Base-by-base conservation (phyloP, 148 eudicot species). In the Heliamphora exappendiculata region DNA sequence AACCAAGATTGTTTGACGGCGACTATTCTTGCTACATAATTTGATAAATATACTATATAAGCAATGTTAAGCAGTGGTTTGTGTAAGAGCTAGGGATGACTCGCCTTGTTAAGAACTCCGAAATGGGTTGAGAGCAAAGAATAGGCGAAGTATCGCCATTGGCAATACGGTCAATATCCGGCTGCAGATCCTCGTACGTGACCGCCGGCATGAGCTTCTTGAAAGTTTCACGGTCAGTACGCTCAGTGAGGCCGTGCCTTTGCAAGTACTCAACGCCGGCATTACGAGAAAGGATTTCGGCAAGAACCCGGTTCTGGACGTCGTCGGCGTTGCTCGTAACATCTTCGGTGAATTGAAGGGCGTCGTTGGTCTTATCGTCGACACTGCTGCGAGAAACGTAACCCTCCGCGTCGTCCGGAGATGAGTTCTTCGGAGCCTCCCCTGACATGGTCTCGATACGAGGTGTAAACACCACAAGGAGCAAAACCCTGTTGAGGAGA, bases 81-180 rank as follows among this genome's bases (percentile, higher is more conserved):
- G n/a, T n/a, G n/a, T n/a, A n/a, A n/a, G n/a, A n/a, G n/a, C n/a
- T n/a, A n/a, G n/a, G n/a, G n/a, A n/a, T n/a, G 50, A 80, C 0
- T 4, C 76, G 92, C 98, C 98, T 94, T 0, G 98, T 94, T 70
- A 94, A 85, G 84, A 94, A 94, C 75, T 94, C 98, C 10, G 97
- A 94, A 75, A 94, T 92, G 88, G 98, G 93, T 3, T 78, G 84
- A 10, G 98, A 88, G 78, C 89, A 89, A 66, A 94, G 88, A 78
- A 94, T 89, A 14, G 77, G 81, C 13, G 97, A 88, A 28, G 78
- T 81, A 74, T 94, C 97, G 19, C 98, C 97, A 78, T 88, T 89
- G 74, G 98, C 97, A 51, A 94, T 94, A 7, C 93, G 93, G 70
- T 80, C 84, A n/a, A 94, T 90, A 64, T 94, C 96, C 7, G 87